A percentile compares a stretch with the other conserved stretches of the same genome.
Conservation (phyloP, 2,329 filamentous ascomycete genomes). For the Nannizzia gypsea region DNA sequence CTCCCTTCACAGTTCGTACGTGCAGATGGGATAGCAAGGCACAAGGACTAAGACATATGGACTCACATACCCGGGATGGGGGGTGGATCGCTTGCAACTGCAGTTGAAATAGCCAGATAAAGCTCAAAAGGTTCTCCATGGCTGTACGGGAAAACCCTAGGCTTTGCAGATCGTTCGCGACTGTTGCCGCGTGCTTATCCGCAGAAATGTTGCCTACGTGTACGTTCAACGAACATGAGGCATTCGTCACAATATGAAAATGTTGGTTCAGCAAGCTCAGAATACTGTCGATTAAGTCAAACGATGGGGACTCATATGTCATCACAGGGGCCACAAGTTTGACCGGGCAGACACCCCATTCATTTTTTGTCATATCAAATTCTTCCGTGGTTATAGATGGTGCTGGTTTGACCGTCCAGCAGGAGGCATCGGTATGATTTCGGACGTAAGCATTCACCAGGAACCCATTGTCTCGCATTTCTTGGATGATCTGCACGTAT, state of each 20-base stretch:
- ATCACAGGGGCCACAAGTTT: constrained; percentile 12
- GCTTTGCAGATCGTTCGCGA: constrained; percentile 3
- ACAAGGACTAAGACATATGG: constrained; percentile 5
- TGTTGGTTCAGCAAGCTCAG: constrained; percentile 11
- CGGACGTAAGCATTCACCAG: constrained; percentile 10
- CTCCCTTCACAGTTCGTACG: neutral
- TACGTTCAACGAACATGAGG: constrained; percentile 18
- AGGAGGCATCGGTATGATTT: neutral
- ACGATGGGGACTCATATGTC: constrained; percentile 6
- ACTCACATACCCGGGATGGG: constrained; percentile 6
- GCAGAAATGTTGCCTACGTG: constrained; percentile 17
- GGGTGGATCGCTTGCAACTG: constrained; percentile 20
- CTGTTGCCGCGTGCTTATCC: neutral
- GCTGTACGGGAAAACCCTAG: constrained; percentile 4
- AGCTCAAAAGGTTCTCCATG: constrained; percentile 20
- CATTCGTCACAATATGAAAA: constrained; percentile 16
- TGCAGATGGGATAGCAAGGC: constrained; percentile 5
- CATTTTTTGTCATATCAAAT: constrained; percentile 7
- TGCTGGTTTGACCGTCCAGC: constrained; percentile 12
- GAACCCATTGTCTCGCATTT: constrained; percentile 7
- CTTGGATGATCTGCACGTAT: constrained; percentile 9
- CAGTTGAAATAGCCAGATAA: constrained; percentile 18
- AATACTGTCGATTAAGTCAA: constrained; percentile 11
- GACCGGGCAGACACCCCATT: constrained; percentile 11
- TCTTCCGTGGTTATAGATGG: neutral